Conservation (phyloP, 495 filamentous ascomycete genomes). For the Diplogelasinospora grovesii region DNA sequence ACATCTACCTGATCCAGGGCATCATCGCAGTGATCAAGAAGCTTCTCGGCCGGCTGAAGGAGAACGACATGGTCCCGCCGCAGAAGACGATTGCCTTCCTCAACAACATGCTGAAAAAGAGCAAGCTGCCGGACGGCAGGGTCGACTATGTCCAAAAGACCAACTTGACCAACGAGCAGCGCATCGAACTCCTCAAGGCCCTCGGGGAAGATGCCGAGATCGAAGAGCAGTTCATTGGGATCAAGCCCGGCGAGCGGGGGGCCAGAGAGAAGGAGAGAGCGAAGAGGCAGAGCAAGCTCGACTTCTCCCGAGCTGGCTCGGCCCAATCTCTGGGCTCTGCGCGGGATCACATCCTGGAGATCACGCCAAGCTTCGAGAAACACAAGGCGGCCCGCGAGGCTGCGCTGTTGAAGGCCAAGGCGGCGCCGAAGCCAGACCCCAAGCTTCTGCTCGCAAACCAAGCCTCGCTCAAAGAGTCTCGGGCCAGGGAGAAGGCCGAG, state of each 20-base stretch:
- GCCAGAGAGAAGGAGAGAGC: constrained; percentile 29
- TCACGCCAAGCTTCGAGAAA: constrained; percentile 32
- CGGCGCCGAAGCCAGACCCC: constrained; percentile 29
- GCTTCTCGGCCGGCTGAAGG: constrained; percentile 64
- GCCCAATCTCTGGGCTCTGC: constrained; percentile 21
- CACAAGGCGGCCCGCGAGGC: constrained; percentile 22
- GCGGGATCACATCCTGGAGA: constrained; percentile 32
- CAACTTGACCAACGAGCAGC: constrained; percentile 67
- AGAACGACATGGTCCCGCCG: constrained; percentile 61
- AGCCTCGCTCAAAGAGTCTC: constrained; percentile 57
- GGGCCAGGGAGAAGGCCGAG: constrained; percentile 65
- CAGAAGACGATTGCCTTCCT: constrained; percentile 55
- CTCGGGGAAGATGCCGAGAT: constrained; percentile 65
- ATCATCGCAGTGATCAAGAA: constrained; percentile 60
- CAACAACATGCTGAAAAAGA: constrained; percentile 42
- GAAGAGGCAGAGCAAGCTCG: constrained; percentile 62
- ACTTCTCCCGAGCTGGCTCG: constrained; percentile 38
- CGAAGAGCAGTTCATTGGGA: constrained; percentile 36
- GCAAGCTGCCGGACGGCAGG: constrained; percentile 15
- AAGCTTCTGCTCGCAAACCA: constrained; percentile 30
- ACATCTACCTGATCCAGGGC: constrained; percentile 71
- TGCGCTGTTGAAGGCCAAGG: constrained; percentile 10
- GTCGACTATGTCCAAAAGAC: constrained; percentile 54
- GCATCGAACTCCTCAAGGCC: constrained; percentile 72
- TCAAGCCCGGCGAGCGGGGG: constrained; percentile 48